These are phyloP conservation scores for Rubia tinctorum DNA, from an alignment of 305 asterid species.

Conservation along the genomic window DNA sequence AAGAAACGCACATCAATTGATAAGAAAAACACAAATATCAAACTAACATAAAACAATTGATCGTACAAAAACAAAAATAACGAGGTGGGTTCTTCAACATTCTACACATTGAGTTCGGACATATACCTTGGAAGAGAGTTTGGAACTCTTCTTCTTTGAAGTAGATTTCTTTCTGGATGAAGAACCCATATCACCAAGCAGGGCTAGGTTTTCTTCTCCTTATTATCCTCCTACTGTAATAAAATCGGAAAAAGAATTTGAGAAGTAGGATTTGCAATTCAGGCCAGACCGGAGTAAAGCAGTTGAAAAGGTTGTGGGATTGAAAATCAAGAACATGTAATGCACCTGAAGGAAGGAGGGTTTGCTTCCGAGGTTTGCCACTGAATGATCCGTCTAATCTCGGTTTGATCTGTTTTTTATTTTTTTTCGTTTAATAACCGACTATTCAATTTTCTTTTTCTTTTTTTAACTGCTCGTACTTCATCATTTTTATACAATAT, in stretches of 20 bases:
- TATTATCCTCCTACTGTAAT: conserved; percentile 29
- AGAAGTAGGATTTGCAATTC: background rate
- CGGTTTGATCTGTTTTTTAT: background rate
- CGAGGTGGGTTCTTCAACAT: background rate
- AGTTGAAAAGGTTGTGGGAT: background rate
- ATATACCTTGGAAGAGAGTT: conserved; percentile 52
- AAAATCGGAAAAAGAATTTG: background rate
- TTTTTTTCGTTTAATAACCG: no score
- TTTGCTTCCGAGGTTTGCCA: background rate
- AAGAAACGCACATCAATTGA: background rate
- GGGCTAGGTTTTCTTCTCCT: conserved; percentile 10
- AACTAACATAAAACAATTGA: background rate
- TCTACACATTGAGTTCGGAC: background rate
- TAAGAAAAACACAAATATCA: background rate
- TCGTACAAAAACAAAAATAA: background rate
- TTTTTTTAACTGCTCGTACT: no score
- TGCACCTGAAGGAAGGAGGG: background rate
- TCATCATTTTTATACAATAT: no score
- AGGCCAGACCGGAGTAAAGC: background rate
- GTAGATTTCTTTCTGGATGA: conserved; percentile 42
- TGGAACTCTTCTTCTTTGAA: conserved; percentile 51
- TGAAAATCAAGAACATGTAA: background rate
- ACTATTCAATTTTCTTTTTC: no score
- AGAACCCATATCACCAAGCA: conserved; percentile 49
- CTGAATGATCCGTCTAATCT: background rate